Conservation (phyloP, 1,139 yeast genomes). For the Debaryomyces coudertii region DNA sequence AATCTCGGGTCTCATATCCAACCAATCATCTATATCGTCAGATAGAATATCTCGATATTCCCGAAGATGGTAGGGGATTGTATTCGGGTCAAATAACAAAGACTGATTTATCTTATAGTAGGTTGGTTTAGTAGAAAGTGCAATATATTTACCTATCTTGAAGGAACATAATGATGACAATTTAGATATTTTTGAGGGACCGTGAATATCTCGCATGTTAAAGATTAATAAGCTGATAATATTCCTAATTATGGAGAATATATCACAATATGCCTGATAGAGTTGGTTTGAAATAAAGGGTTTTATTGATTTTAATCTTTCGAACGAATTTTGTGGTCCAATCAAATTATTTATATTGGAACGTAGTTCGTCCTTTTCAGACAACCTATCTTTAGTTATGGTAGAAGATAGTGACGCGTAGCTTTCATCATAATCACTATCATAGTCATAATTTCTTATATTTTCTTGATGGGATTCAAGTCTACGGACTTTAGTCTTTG, state of each 20-base stretch:
- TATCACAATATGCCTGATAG: constrained; percentile 32
- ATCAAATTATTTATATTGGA: constrained; percentile 11
- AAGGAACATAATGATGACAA: constrained; percentile 34
- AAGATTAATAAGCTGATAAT: constrained; percentile 22
- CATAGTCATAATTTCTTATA: background rate
- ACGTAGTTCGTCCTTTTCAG: background rate
- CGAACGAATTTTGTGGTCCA: constrained; percentile 27
- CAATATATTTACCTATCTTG: constrained; percentile 38
- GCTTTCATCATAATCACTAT: constrained; percentile 5
- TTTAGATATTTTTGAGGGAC: constrained; percentile 14
- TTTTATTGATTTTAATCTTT: constrained; percentile 29
- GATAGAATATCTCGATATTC: constrained; percentile 25
- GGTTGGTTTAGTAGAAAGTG: constrained; percentile 37
- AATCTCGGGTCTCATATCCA: constrained; percentile 33
- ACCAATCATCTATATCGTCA: constrained; percentile 46
- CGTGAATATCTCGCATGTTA: constrained; percentile 4
- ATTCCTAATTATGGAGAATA: constrained; percentile 33
- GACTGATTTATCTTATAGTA: constrained; percentile 38
- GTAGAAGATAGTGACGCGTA: background rate
- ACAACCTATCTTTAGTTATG: background rate
- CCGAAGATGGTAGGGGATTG: constrained; percentile 28
- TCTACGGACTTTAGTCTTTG: background rate
- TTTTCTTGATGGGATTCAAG: background rate
- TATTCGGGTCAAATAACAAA: constrained; percentile 35
- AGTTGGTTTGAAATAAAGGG: constrained; percentile 32